These are phyloP conservation scores for Crassisporium funariophilum DNA, from an alignment of 768 basidiomycete species.

Conservation along the genomic window DNA sequence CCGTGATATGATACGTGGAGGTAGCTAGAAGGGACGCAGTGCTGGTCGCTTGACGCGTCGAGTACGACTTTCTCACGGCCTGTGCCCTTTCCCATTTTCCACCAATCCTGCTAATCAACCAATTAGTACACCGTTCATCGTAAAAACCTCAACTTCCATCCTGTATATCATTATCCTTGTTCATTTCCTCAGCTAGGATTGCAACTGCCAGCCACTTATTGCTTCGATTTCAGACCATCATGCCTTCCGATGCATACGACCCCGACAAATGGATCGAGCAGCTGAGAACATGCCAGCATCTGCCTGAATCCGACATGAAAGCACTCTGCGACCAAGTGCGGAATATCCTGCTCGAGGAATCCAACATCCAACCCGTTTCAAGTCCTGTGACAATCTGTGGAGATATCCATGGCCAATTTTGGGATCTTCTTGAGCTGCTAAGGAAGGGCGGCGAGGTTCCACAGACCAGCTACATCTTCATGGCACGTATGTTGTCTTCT, in stretches of 20 bases:
- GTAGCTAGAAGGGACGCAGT: neutral
- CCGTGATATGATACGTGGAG: conserved; percentile 1
- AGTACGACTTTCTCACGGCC: conserved; percentile 14
- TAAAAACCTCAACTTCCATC: no score
- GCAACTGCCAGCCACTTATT: neutral
- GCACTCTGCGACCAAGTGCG: conserved; percentile 89
- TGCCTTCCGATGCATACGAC: conserved; percentile 20
- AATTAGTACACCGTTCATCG: no score
- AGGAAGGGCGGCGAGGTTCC: conserved; percentile 85
- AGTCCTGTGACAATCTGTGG: conserved; percentile 93
- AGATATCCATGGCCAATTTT: conserved; percentile 98
- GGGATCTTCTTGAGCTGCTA: conserved; percentile 91
- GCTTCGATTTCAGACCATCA: neutral
- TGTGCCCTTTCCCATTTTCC: neutral
- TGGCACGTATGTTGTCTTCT: conserved; percentile 69
- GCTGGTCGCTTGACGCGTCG: conserved; percentile 7
- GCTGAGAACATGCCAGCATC: conserved; percentile 82
- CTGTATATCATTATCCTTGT: neutral
- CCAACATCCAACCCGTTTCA: conserved; percentile 95
- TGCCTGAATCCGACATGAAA: conserved; percentile 93
- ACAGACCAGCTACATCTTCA: conserved; percentile 92
- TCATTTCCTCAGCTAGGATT: neutral
- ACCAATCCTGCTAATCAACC: no score
- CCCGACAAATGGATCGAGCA: conserved; percentile 89
- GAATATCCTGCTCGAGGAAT: conserved; percentile 90